Evolutionary conservation across 805 yeast genomes (phyloP), one percentile per base, ranked within the genome.

Genomic region (Metschnikowia similis): DNA sequence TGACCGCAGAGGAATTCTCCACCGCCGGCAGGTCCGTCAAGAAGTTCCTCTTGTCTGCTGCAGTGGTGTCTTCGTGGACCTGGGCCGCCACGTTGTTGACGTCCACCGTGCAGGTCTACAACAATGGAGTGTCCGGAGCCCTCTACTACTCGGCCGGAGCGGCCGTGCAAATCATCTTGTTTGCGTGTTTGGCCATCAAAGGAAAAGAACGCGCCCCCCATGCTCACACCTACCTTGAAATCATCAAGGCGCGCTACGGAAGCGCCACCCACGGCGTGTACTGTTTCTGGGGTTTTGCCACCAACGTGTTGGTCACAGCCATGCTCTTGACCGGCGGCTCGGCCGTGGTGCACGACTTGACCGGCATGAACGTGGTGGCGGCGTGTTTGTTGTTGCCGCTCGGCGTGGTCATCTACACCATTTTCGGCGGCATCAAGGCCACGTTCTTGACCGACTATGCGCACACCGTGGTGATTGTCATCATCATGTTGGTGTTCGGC

Each of bases 61-160:
- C 96, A 7, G 97, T 91, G 30, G 96, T 90, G 8, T 84, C 92
- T 10, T 84, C 92, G 8, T 91, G 98, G 98, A 89, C 97, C 11
- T 74, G 78, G 78, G 70, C 75, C 36, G 75, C 46, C 34, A 43
- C 46, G 5, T 69, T 87, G 43, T 72, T 87, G 31, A 83, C 83
- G 35, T 82, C 89, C 2, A 81, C 95, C 0, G 81, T 96, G 17
- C 90, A 86, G 65, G 88, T 88, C 21, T 90, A 87, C 67, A 67
- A 68, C 49, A 71, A 74, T 53, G 98, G 98, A 60, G 80, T 91
- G 37, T 68, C 84, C 32, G 96, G 96, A 43, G 85, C 92, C 11
- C 83, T 78, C 62, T 86, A 82, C 70, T 91, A 91, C 65, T 96
- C 96, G 8, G 81, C 94, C 3, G 98, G 97, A 63, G 97, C 96